Percentiles rank a stretch among this genome's conserved stretches.
Evolutionary conservation across 805 yeast species (phyloP).

Genomic region (Saturnispora halmiae): DNA sequence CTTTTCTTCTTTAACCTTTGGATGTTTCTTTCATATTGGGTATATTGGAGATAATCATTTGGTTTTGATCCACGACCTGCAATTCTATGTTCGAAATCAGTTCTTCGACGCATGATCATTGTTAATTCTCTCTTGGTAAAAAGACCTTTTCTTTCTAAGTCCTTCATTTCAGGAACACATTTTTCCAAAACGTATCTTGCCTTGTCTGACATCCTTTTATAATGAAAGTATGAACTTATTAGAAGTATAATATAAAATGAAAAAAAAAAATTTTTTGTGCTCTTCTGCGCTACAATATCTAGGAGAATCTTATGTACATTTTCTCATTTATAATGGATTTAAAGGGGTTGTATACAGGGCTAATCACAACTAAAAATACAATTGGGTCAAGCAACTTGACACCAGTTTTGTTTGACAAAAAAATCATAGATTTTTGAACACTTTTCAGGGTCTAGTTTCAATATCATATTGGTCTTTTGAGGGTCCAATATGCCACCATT

Average conservation of each 20-base stretch:
- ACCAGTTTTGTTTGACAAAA: constrained; percentile 89
- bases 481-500: constrained; percentile 79
- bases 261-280: constrained; percentile 4
- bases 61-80: constrained; percentile 74
- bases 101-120: constrained; percentile 81
- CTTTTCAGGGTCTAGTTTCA: constrained; percentile 79
- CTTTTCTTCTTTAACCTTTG: constrained; percentile 73
- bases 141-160: constrained; percentile 67
- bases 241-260: not conserved
- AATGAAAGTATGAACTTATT: too few species aligned
- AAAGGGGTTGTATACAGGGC: too few species aligned
- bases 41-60: constrained; percentile 68
- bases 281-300: too few species aligned
- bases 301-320: too few species aligned
- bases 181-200: constrained; percentile 49
- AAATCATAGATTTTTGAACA: constrained; percentile 87
- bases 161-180: constrained; percentile 88
- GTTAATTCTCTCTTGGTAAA: constrained; percentile 78
- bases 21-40: constrained; percentile 69
- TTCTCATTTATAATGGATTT: too few species aligned
- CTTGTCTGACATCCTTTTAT: constrained; percentile 36
- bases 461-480: constrained; percentile 73
- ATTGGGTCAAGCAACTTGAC: constrained; percentile 22
- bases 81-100: constrained; percentile 90
- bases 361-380: constrained; percentile 9